Percentiles rank a stretch among this genome's conserved stretches.
phyloP scores from a whole-genome alignment of 345 rosid genomes.

The Moricandia arvensis region DNA sequence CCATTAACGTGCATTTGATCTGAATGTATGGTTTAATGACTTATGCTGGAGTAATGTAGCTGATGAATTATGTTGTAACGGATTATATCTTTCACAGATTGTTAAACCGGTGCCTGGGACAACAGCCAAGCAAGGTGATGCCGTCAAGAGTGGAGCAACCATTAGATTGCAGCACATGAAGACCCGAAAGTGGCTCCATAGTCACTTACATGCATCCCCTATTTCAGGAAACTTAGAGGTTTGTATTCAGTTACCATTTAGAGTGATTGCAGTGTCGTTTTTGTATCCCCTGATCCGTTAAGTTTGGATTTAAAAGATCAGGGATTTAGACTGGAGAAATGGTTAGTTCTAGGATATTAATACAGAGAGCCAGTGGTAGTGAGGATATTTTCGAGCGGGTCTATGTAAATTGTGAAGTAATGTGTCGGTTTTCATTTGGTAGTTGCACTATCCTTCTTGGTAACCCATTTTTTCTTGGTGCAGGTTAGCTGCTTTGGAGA shows the following conservation, averaged over 20 bases:
- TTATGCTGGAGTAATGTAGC: background rate
- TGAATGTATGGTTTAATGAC: background rate
- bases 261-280: too few species aligned
- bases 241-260: slow-evolving; percentile 11
- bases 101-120: slow-evolving; percentile 64
- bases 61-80: background rate
- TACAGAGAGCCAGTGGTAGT: background rate
- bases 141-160: slow-evolving; percentile 62
- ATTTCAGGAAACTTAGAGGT: slow-evolving; percentile 98
- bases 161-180: slow-evolving; percentile 89
- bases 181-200: slow-evolving; percentile 92
- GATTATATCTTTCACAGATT: slow-evolving; percentile 45
- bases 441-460: background rate
- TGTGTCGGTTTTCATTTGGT: background rate
- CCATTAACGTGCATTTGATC: background rate
- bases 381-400: background rate
- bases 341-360: background rate
- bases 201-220: slow-evolving; percentile 94
- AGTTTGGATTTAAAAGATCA: background rate
- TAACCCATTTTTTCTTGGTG: slow-evolving; percentile 9
- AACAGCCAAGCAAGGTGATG: slow-evolving; percentile 77
- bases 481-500: slow-evolving; percentile 99
- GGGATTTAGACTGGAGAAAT: background rate
- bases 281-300: background rate
- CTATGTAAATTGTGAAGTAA: background rate